phyloP scores from a whole-genome alignment of 106 monocot genomes.

The Acanthochlamys bracteata region DNA sequence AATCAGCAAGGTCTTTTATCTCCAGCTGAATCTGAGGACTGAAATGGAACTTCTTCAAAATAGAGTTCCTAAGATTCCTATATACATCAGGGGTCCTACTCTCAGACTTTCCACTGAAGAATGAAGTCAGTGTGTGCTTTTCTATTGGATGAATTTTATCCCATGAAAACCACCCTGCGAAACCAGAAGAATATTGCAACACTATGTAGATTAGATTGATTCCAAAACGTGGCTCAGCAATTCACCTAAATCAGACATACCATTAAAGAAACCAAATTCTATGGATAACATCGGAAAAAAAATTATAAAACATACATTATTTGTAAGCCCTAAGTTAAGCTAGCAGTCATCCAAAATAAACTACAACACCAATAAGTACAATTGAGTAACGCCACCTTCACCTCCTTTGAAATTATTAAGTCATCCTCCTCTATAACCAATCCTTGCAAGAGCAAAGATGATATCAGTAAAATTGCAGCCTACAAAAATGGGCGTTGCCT shows the following conservation, averaged over 20 bases:
- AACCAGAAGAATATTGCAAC: background rate
- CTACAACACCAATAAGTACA: too few species aligned
- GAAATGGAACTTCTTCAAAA: constrained; percentile 68
- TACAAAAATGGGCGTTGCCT: too few species aligned
- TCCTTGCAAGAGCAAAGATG: too few species aligned
- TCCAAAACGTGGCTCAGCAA: too few species aligned
- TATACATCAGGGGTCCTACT: constrained; percentile 71
- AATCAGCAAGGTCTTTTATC: constrained; percentile 46
- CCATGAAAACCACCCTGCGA: constrained; percentile 94
- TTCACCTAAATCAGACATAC: too few species aligned
- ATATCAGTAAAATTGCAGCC: too few species aligned
- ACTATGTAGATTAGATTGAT: background rate
- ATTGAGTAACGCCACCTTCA: too few species aligned
- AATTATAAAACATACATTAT: background rate
- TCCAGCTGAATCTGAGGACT: constrained; percentile 57
- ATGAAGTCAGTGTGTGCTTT: constrained; percentile 63
- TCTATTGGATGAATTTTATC: constrained; percentile 64
- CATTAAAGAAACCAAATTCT: too few species aligned
- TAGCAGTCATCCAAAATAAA: too few species aligned
- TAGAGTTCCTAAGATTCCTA: constrained; percentile 61
- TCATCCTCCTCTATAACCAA: too few species aligned
- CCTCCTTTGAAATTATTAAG: too few species aligned
- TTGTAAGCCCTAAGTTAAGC: too few species aligned
- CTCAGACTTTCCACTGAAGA: constrained; percentile 82
- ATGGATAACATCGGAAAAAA: background rate